phyloP scores from a whole-genome alignment of 75 land plant species.

The Azolla pinnata region DNA sequence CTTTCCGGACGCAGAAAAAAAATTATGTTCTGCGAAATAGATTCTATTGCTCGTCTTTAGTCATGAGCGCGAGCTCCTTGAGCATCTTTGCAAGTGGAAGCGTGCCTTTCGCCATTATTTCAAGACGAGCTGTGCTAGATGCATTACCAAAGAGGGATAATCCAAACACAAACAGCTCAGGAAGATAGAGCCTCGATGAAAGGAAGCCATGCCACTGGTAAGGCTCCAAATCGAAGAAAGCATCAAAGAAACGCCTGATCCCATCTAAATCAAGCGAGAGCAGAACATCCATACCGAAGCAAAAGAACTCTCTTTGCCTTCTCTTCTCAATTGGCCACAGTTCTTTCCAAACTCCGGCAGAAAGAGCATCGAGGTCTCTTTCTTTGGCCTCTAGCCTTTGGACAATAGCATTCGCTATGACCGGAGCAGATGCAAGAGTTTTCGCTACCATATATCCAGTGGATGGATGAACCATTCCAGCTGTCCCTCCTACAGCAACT shows the following conservation, averaged over 20 bases:
- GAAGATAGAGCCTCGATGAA: slow-evolving; percentile 79
- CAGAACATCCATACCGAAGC: slow-evolving; percentile 96
- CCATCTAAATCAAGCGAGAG: slow-evolving; percentile 81
- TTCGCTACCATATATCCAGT: slow-evolving; percentile 90
- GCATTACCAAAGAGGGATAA: slow-evolving; percentile 64
- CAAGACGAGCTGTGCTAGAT: slow-evolving; percentile 54
- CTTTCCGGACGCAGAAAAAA: too few species aligned
- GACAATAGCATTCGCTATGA: slow-evolving; percentile 53
- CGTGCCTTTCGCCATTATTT: slow-evolving; percentile 79
- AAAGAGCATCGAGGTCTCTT: slow-evolving; percentile 31
- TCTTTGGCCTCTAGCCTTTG: slow-evolving; percentile 35
- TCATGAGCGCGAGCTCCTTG: slow-evolving; percentile 43
- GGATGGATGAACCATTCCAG: slow-evolving; percentile 87
- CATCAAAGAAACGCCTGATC: slow-evolving; percentile 86
- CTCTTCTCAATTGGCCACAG: slow-evolving; percentile 88
- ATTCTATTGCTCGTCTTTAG: too few species aligned
- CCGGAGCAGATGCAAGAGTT: slow-evolving; percentile 65
- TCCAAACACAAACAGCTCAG: slow-evolving; percentile 59
- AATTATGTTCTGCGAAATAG: too few species aligned
- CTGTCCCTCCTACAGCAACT: slow-evolving; percentile 78
- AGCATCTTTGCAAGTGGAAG: slow-evolving; percentile 56
- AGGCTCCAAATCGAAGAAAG: slow-evolving; percentile 85
- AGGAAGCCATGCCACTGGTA: slow-evolving; percentile 94
- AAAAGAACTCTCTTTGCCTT: slow-evolving; percentile 89
- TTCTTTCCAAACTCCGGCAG: slow-evolving; percentile 83